Percentiles rank a stretch among this genome's conserved stretches.
phyloP scores from a whole-genome alignment of 2,329 filamentous ascomycete genomes.

The Alternaria novae-zelandiae region DNA sequence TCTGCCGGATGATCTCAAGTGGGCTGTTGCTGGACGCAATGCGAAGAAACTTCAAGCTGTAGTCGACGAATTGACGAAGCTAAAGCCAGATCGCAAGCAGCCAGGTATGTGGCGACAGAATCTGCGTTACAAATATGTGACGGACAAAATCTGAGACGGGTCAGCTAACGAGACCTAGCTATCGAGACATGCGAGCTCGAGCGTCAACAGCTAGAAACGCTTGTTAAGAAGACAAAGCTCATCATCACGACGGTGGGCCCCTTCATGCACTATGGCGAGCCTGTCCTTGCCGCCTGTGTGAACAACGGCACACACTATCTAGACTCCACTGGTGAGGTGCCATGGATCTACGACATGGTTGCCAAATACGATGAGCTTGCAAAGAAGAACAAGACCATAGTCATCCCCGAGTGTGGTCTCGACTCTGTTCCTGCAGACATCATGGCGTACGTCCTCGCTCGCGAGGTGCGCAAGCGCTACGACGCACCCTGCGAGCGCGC shows the following conservation, averaged over 20 bases:
- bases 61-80: conserved; percentile 67
- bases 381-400: conserved; percentile 65
- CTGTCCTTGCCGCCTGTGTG: conserved; percentile 69
- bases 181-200: conserved; percentile 52
- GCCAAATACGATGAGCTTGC: conserved; percentile 66
- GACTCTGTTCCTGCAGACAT: conserved; percentile 68
- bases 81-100: conserved; percentile 72
- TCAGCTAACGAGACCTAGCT: conserved; percentile 34
- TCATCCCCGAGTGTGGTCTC: conserved; percentile 65
- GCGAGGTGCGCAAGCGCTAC: conserved; percentile 59
- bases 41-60: conserved; percentile 73
- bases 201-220: conserved; percentile 56
- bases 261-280: conserved; percentile 68
- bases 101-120: conserved; percentile 63
- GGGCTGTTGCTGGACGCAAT: conserved; percentile 89
- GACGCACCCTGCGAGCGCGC: conserved; percentile 59
- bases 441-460: conserved; percentile 60
- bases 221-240: conserved; percentile 63
- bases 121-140: not conserved
- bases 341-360: conserved; percentile 69
- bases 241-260: conserved; percentile 69
- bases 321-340: conserved; percentile 69
- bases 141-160: not conserved
- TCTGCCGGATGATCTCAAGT: conserved; percentile 78
- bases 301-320: conserved; percentile 71